Evolutionary conservation across 2,329 filamentous ascomycete genomes (phyloP), one percentile per base, ranked within the genome.

Genomic region (Fusarium buharicum): DNA sequence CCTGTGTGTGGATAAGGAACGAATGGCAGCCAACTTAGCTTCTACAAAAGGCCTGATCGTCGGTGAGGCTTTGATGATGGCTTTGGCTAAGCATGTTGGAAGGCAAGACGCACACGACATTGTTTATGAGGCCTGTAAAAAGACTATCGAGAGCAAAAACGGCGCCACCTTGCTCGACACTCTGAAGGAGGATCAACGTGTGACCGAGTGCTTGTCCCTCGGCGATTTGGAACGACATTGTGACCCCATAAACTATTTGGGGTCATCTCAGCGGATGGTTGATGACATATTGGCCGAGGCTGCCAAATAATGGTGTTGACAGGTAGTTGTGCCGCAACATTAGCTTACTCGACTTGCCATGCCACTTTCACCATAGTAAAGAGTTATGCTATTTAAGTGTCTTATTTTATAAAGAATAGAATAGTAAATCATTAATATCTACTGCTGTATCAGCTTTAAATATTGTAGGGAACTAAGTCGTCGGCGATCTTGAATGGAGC

Each of bases 11-110:
- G 78, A 85, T 57, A 73, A 73, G 0, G 75, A 78, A 45, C 72
- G 77, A 13, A 84, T 86, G 82, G 64, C 78, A 49, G 67, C 71
- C 0, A 86, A 86, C 58, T 73, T 86, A 1, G 74, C 78, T 40
- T 83, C 79, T 1, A 84, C 82, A 0, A 74, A 74, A 37, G 83
- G 83, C 0, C 70, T 86, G 17, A 86, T 86, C 61, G 83, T 85
- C 12, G 83, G 78, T 0, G 84, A 86, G 72, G 82, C 84, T 3
- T 81, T 86, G n/a, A 86, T 86, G 83, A 86, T 86, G 84, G 80
- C 77, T 2, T 74, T 86, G 45, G 84, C 82, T n/a, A 76, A 78
- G 14, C 73, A 79, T 70, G 72, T 83, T 36, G 83, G 84, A 9
- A 75, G 84, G 13, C 81, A 83, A 55, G 75, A 78, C 16, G 83